Conservation (phyloP, 2,329 filamentous ascomycete genomes). For the Claviceps maximensis region DNA sequence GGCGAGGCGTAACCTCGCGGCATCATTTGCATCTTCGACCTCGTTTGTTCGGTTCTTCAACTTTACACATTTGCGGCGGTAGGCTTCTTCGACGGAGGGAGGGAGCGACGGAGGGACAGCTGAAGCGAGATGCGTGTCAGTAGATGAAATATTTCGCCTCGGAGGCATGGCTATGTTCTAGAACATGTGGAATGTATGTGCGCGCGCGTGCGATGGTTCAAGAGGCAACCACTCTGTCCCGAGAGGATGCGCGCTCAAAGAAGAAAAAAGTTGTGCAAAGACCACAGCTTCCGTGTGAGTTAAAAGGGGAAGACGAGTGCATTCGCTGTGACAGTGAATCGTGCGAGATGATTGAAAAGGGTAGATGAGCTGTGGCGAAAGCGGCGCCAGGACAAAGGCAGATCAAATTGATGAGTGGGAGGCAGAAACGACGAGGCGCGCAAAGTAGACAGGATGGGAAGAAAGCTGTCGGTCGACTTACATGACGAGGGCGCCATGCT, state of each 20-base stretch:
- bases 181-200: neutral
- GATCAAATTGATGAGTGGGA: neutral
- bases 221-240: no score
- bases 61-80: constrained; percentile 91
- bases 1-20: constrained; percentile 62
- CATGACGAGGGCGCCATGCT: constrained; percentile 18
- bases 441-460: constrained; percentile 8
- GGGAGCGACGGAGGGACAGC: constrained; percentile 51
- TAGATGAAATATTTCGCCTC: constrained; percentile 23
- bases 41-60: constrained; percentile 84
- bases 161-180: constrained; percentile 18
- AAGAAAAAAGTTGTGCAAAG: neutral
- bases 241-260: neutral
- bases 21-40: constrained; percentile 83
- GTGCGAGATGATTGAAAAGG: neutral
- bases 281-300: neutral
- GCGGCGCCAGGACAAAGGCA: neutral
- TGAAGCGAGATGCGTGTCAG: constrained; percentile 19
- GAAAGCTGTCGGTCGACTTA: constrained; percentile 8
- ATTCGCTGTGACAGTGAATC: neutral
- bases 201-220: no score
- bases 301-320: neutral
- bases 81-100: constrained; percentile 88
- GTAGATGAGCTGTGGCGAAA: neutral
- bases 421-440: neutral